phyloP scores from a whole-genome alignment of 23 red algal genomes.

The Gracilaria vermiculophylla region DNA sequence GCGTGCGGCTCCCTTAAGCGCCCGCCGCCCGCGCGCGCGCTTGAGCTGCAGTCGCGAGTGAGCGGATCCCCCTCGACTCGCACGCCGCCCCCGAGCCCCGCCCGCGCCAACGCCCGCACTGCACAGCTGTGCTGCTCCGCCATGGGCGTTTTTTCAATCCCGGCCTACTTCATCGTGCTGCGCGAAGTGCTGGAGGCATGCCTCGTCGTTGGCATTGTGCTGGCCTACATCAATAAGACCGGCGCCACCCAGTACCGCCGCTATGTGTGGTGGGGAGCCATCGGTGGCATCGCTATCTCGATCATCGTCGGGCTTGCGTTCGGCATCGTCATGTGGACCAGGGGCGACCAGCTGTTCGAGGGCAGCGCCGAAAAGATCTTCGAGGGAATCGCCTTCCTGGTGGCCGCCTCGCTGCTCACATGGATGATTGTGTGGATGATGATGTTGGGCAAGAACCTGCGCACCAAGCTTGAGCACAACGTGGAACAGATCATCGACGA shows the following conservation, averaged over 20 bases:
- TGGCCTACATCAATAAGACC: slow-evolving; percentile 75
- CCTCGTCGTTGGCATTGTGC: slow-evolving; percentile 80
- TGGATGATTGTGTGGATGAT: slow-evolving; percentile 97
- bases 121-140: background rate
- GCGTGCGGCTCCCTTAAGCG: background rate
- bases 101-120: no score
- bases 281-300: slow-evolving; percentile 54
- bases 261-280: slow-evolving; percentile 75
- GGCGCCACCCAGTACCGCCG: slow-evolving; percentile 63
- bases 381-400: slow-evolving; percentile 72
- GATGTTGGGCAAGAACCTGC: slow-evolving; percentile 72
- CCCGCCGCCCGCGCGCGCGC: background rate
- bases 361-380: slow-evolving; percentile 71
- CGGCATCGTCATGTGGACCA: slow-evolving; percentile 51
- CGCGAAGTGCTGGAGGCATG: slow-evolving; percentile 89
- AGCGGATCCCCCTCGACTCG: no score
- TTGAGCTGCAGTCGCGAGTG: no score
- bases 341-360: slow-evolving; percentile 52
- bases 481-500: slow-evolving; percentile 56
- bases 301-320: slow-evolving; percentile 65
- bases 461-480: slow-evolving; percentile 54
- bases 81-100: background rate
- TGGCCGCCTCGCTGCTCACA: slow-evolving; percentile 72
- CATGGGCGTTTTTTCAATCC: slow-evolving; percentile 72
- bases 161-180: slow-evolving; percentile 86